phyloP scores from a whole-genome alignment of 1,139 yeast genomes.

The Kurtzmaniella quercitrusa region DNA sequence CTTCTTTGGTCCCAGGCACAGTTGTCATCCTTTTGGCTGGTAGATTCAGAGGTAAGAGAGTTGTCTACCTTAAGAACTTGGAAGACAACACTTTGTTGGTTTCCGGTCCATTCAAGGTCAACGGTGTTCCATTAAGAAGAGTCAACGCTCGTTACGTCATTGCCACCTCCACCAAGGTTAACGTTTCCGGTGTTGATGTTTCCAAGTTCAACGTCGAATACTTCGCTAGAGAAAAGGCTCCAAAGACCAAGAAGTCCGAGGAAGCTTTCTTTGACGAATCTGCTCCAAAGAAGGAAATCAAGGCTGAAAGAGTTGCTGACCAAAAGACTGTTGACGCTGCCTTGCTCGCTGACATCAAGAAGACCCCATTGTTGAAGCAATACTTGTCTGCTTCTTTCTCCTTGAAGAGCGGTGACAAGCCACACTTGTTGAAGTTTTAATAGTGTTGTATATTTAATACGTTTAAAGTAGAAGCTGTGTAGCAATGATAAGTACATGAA shows the following conservation, averaged over 20 bases:
- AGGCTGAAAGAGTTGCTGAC: conserved; percentile 96
- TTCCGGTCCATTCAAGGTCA: conserved; percentile 99
- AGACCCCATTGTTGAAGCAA: conserved; percentile 97
- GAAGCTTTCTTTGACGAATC: conserved; percentile 93
- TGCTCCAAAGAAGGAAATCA: conserved; percentile 81
- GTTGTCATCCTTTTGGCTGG: conserved; percentile 98
- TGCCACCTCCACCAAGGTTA: conserved; percentile 94
- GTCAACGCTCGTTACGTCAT: conserved; percentile 98
- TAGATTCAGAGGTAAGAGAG: conserved; percentile 99
- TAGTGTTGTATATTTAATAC: conserved; percentile 12
- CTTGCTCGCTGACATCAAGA: conserved; percentile 89
- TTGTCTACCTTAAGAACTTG: conserved; percentile 94
- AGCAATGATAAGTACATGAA: conserved; percentile 3
- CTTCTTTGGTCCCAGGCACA: conserved; percentile 97
- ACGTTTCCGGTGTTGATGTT: conserved; percentile 76
- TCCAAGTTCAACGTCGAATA: conserved; percentile 92
- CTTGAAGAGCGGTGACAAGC: conserved; percentile 98
- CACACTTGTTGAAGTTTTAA: conserved; percentile 98
- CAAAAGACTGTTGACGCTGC: conserved; percentile 96
- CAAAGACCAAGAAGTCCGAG: conserved; percentile 81
- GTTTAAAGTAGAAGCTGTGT: conserved; percentile 5
- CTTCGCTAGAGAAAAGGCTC: conserved; percentile 93
- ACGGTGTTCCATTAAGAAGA: conserved; percentile 99
- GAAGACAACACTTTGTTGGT: conserved; percentile 99
- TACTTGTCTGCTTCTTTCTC: conserved; percentile 97